These are phyloP conservation scores for Cryphonectria naterciae DNA, from an alignment of 2,329 filamentous ascomycete genomes.

Conservation along the genomic window DNA sequence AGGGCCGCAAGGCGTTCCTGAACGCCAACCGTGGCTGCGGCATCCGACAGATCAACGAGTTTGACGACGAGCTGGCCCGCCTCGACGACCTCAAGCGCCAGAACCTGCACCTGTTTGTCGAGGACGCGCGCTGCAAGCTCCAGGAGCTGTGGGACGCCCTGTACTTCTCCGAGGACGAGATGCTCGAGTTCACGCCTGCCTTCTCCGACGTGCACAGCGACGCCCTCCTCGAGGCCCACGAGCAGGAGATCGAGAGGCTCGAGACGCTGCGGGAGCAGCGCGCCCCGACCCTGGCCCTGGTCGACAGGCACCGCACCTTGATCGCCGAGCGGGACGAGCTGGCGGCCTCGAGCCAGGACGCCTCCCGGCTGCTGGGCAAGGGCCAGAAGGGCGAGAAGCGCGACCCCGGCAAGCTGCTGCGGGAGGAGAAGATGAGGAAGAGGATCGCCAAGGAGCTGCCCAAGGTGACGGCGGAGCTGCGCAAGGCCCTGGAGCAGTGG, in stretches of 20 bases:
- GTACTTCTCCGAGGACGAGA: slow-evolving; percentile 96
- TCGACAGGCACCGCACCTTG: slow-evolving; percentile 82
- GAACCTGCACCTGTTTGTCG: slow-evolving; percentile 93
- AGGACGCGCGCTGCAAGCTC: slow-evolving; percentile 86
- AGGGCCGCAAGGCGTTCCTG: slow-evolving; percentile 83
- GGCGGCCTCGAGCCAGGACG: slow-evolving; percentile 89
- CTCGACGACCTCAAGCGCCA: slow-evolving; percentile 93
- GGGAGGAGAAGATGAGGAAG: slow-evolving; percentile 99
- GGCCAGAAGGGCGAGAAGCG: slow-evolving; percentile 92
- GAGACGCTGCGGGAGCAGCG: slow-evolving; percentile 86
- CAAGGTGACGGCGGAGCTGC: slow-evolving; percentile 84
- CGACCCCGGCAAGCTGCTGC: slow-evolving; percentile 88
- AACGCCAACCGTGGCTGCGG: slow-evolving; percentile 89
- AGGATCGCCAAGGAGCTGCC: slow-evolving; percentile 94
- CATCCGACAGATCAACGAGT: slow-evolving; percentile 90
- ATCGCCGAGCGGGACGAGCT: slow-evolving; percentile 87
- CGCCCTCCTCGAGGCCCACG: slow-evolving; percentile 90
- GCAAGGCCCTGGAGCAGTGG: slow-evolving; percentile 80
- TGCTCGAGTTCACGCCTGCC: slow-evolving; percentile 95
- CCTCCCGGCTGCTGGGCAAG: slow-evolving; percentile 87
- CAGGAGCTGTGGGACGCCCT: slow-evolving; percentile 95
- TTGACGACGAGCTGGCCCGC: slow-evolving; percentile 84
- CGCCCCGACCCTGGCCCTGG: slow-evolving; percentile 76
- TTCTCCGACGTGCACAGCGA: slow-evolving; percentile 98
- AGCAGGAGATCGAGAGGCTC: slow-evolving; percentile 83